Conservation (phyloP, 768 basidiomycete species). For the Tephrocybe sp. region DNA sequence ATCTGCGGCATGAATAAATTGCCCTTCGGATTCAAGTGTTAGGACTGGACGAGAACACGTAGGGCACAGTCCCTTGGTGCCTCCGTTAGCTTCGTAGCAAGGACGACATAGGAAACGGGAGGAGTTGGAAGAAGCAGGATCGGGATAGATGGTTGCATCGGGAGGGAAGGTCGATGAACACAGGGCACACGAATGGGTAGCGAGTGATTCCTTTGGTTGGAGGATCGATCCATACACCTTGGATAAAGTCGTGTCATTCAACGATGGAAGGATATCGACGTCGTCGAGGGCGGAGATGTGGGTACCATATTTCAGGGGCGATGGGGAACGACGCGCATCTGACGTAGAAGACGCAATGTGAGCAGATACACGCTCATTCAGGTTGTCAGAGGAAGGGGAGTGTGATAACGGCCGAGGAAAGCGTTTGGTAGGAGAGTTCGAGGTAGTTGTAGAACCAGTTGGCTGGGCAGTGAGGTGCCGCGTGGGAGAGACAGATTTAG, state of each 20-base stretch:
- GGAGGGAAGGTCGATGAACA: conserved; percentile 70
- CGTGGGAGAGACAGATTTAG: conserved; percentile 43
- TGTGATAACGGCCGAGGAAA: conserved; percentile 48
- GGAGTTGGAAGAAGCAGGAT: conserved; percentile 44
- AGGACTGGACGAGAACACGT: conserved; percentile 71
- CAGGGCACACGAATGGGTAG: conserved; percentile 64
- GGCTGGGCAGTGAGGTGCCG: conserved; percentile 26
- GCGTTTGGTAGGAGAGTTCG: conserved; percentile 37
- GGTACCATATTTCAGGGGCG: conserved; percentile 56
- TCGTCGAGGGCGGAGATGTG: conserved; percentile 54
- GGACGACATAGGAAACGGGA: conserved; percentile 71
- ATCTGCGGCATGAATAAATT: conserved; percentile 69
- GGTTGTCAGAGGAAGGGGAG: conserved; percentile 27
- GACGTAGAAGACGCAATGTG: conserved; percentile 58
- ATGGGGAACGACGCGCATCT: conserved; percentile 43
- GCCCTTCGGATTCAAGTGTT: conserved; percentile 74
- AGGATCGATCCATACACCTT: conserved; percentile 87
- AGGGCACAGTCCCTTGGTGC: conserved; percentile 74
- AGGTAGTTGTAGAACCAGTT: conserved; percentile 17
- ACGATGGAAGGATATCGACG: conserved; percentile 60
- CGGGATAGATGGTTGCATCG: conserved; percentile 85
- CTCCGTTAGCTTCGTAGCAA: conserved; percentile 73
- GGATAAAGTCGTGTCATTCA: conserved; percentile 58
- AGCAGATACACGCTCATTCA: conserved; percentile 52
- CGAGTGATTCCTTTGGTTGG: conserved; percentile 74